Percentiles rank a stretch among this genome's conserved stretches.
Conservation (phyloP, 306 rosid species). For the Morella rubra region DNA sequence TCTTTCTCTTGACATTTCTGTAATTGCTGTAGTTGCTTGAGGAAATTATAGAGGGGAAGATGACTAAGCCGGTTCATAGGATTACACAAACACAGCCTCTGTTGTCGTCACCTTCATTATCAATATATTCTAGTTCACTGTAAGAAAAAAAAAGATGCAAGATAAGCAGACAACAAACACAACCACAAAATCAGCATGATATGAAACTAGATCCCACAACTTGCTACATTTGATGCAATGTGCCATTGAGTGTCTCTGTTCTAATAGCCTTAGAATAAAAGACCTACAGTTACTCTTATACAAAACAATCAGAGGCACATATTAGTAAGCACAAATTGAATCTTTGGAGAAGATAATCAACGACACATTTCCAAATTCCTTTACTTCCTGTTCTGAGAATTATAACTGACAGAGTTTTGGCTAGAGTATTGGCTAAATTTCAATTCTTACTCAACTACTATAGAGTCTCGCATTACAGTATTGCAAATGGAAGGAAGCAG, state of each 20-base stretch:
- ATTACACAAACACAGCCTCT: slow-evolving; percentile 48
- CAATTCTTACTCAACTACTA: background rate
- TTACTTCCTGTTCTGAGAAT: background rate
- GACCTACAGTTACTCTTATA: background rate
- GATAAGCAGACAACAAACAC: background rate
- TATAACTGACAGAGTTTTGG: background rate
- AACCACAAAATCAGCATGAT: background rate
- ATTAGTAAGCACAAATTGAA: background rate
- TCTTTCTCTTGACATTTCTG: background rate
- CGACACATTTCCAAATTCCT: background rate
- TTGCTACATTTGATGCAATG: background rate
- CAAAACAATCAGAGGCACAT: background rate
- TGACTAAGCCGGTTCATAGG: slow-evolving; percentile 31
- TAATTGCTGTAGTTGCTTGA: slow-evolving; percentile 6
- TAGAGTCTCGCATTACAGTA: background rate
- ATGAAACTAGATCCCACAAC: background rate
- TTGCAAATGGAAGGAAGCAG: background rate
- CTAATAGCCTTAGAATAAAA: background rate
- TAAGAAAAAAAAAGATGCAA: background rate
- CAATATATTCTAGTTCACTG: slow-evolving; percentile 46
- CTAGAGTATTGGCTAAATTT: background rate
- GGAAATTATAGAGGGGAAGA: slow-evolving; percentile 16
- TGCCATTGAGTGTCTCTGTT: background rate
- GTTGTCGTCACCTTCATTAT: slow-evolving; percentile 30
- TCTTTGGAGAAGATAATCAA: background rate